Conservation (phyloP, 495 filamentous ascomycete species). For the Penicillium egyptiacum region DNA sequence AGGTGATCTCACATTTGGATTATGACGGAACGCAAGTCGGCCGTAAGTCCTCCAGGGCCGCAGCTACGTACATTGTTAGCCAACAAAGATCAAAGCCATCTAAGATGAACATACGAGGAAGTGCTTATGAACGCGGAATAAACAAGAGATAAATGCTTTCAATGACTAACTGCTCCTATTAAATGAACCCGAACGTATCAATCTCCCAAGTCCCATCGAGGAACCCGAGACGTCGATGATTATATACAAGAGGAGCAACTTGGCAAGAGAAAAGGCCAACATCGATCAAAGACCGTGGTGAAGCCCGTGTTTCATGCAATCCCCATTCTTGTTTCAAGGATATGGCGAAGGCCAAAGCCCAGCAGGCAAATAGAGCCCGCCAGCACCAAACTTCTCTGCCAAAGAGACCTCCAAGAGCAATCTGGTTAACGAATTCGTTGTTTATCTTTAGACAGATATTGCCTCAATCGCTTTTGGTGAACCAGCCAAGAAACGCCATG, state of each 20-base stretch:
- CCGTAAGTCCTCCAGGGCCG: neutral
- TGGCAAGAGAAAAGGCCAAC: constrained; percentile 1
- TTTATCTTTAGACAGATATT: constrained; percentile 20
- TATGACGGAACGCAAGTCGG: neutral
- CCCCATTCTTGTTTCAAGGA: neutral
- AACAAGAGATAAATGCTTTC: constrained; percentile 17
- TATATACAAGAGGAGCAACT: constrained; percentile 28
- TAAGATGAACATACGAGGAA: neutral
- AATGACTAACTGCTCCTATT: constrained; percentile 16
- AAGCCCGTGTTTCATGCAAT: neutral
- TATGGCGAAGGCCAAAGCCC: neutral
- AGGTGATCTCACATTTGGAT: neutral
- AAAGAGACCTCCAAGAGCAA: constrained; percentile 6
- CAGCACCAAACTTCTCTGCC: constrained; percentile 4
- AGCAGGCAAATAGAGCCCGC: neutral
- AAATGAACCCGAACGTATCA: constrained; percentile 11
- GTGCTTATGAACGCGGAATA: neutral
- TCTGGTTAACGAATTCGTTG: constrained; percentile 12
- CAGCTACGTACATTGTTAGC: neutral
- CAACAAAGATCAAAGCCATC: neutral
- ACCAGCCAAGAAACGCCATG: constrained; percentile 48
- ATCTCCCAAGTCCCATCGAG: constrained; percentile 6
- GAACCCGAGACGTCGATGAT: constrained; percentile 14
- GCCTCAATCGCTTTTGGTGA: constrained; percentile 40
- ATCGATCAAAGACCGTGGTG: neutral